Evolutionary conservation across 495 filamentous ascomycete genomes (phyloP).

Genomic region (Trichocladium uniseriatum): DNA sequence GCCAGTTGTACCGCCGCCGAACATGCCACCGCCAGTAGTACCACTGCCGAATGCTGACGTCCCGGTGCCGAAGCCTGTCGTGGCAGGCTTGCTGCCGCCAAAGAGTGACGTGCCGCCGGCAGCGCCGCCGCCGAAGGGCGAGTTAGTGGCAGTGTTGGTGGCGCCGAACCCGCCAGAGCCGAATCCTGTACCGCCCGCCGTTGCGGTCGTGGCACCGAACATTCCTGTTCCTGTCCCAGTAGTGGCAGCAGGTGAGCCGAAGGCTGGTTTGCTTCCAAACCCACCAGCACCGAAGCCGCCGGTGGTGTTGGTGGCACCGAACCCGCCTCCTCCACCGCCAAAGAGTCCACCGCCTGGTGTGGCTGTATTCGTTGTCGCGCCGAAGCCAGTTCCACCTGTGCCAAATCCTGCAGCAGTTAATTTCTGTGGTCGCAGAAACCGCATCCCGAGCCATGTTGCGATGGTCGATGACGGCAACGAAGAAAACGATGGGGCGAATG

Average conservation of each 20-base stretch:
- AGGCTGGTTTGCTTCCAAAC: constrained; percentile 29
- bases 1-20: constrained; percentile 32
- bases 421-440: not conserved
- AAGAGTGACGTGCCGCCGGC: constrained; percentile 39
- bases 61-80: constrained; percentile 24
- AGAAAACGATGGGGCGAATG: constrained; percentile 3
- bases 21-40: constrained; percentile 40
- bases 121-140: constrained; percentile 36
- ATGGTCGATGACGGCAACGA: not conserved
- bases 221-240: constrained; percentile 25
- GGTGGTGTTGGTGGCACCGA: constrained; percentile 36
- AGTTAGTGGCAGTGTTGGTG: constrained; percentile 32
- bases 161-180: constrained; percentile 48
- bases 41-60: constrained; percentile 31
- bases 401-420: constrained; percentile 39
- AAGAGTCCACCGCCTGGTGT: constrained; percentile 33
- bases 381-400: constrained; percentile 37
- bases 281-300: constrained; percentile 33
- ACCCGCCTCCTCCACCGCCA: constrained; percentile 32
- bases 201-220: constrained; percentile 32
- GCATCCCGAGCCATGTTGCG: too few relatives aligned
- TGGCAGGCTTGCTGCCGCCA: constrained; percentile 35
- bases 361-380: constrained; percentile 34
- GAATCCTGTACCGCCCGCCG: constrained; percentile 34
- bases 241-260: constrained; percentile 25